Evolutionary conservation across 345 rosid species (phyloP).

Genomic region (Dipteronia sinensis): DNA sequence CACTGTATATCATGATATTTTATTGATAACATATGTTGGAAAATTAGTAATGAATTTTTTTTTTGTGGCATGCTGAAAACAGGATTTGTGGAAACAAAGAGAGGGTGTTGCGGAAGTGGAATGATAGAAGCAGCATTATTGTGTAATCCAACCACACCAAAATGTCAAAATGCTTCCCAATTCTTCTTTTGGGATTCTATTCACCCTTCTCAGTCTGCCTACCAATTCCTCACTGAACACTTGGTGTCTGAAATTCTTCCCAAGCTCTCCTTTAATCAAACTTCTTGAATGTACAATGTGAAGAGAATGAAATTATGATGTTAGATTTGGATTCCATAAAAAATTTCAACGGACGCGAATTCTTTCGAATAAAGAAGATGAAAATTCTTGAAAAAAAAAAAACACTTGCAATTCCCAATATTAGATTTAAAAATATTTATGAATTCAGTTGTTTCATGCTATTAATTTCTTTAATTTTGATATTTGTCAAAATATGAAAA

Average conservation of each 20-base stretch:
- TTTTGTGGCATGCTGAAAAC: not conserved
- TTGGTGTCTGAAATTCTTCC: conserved; percentile 23
- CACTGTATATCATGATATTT: not conserved
- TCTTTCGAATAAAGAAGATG: too few relatives aligned
- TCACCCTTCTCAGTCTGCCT: conserved; percentile 48
- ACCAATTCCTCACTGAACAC: conserved; percentile 17
- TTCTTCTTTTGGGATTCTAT: conserved; percentile 48
- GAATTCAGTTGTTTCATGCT: too few relatives aligned
- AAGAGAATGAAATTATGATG: too few relatives aligned
- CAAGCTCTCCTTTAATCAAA: not conserved
- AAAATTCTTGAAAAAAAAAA: too few relatives aligned
- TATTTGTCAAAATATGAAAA: too few relatives aligned
- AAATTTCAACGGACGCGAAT: too few relatives aligned
- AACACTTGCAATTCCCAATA: too few relatives aligned
- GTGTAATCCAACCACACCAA: conserved; percentile 36
- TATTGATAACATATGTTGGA: too few relatives aligned
- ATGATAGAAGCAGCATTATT: conserved; percentile 32
- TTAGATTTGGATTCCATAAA: too few relatives aligned
- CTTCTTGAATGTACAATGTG: not conserved
- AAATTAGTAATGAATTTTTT: too few relatives aligned
- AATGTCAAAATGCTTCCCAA: conserved; percentile 36
- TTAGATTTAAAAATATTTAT: too few relatives aligned
- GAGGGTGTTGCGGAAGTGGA: conserved; percentile 61
- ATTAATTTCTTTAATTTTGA: too few relatives aligned
- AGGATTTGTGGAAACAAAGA: conserved; percentile 48